Evolutionary conservation across 1,284 basidiomycete genomes (phyloP).

Genomic region (Trametes sp.): DNA sequence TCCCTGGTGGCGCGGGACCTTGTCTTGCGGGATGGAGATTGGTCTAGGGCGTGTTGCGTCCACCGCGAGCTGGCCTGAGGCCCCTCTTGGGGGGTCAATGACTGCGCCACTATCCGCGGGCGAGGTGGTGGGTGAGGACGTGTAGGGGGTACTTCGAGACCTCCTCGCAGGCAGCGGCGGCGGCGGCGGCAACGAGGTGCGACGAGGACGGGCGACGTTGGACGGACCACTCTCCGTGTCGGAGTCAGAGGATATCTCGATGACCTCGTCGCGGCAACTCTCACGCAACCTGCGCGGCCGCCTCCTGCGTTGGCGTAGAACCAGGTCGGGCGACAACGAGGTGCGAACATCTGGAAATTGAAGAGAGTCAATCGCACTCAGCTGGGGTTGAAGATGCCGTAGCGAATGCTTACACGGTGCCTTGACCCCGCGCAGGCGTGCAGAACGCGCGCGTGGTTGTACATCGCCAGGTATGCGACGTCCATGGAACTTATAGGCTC

Average conservation of each 20-base stretch:
- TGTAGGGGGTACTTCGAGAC: neutral
- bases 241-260: conserved; percentile 3
- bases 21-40: no score
- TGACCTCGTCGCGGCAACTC: neutral
- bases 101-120: no score
- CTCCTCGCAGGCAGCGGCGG: no score
- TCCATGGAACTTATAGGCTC: neutral
- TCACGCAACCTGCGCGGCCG: neutral
- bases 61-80: no score
- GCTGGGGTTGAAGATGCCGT: neutral
- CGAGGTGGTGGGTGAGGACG: no score
- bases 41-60: no score
- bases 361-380: neutral
- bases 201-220: neutral
- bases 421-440: neutral
- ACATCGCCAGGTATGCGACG: neutral
- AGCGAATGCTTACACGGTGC: neutral
- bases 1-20: no score
- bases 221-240: neutral
- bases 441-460: neutral
- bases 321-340: neutral
- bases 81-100: no score
- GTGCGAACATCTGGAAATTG: neutral
- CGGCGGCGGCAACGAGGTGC: neutral
- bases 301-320: neutral